phyloP scores from a whole-genome alignment of 2,329 filamentous ascomycete species.

The Fusarium napiforme region DNA sequence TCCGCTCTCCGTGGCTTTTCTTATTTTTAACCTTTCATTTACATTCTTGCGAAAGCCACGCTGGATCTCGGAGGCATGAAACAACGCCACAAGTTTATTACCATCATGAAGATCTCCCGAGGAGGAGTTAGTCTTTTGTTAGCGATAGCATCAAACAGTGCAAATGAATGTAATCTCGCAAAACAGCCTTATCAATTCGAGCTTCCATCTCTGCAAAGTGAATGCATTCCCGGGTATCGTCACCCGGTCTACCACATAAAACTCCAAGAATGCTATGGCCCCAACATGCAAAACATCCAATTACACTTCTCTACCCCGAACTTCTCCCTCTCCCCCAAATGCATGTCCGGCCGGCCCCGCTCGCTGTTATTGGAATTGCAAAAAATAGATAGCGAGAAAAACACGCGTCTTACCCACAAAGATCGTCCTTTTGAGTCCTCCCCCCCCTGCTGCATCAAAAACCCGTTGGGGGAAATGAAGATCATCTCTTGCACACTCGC shows the following conservation, averaged over 20 bases:
- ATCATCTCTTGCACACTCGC: constrained; percentile 34
- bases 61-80: constrained; percentile 15
- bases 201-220: neutral
- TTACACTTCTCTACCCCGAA: constrained; percentile 4
- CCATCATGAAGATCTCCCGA: constrained; percentile 24
- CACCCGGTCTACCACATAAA: constrained; percentile 10
- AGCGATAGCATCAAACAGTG: constrained; percentile 26
- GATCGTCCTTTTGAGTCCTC: constrained; percentile 8
- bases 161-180: constrained; percentile 23
- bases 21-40: constrained; percentile 27
- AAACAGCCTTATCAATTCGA: neutral
- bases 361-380: neutral
- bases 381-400: constrained; percentile 19
- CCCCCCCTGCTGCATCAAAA: constrained; percentile 23
- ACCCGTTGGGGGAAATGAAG: constrained; percentile 40
- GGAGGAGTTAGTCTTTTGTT: constrained; percentile 7
- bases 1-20: constrained; percentile 15
- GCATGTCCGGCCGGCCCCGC: constrained; percentile 24
- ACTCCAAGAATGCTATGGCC: constrained; percentile 12
- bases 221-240: constrained; percentile 5
- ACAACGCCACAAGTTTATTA: constrained; percentile 21
- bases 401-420: constrained; percentile 38
- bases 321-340: neutral
- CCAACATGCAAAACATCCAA: constrained; percentile 23
- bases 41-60: constrained; percentile 32